Evolutionary conservation across 2,329 filamentous ascomycete genomes (phyloP).

Genomic region (Fusarium drepaniforme): DNA sequence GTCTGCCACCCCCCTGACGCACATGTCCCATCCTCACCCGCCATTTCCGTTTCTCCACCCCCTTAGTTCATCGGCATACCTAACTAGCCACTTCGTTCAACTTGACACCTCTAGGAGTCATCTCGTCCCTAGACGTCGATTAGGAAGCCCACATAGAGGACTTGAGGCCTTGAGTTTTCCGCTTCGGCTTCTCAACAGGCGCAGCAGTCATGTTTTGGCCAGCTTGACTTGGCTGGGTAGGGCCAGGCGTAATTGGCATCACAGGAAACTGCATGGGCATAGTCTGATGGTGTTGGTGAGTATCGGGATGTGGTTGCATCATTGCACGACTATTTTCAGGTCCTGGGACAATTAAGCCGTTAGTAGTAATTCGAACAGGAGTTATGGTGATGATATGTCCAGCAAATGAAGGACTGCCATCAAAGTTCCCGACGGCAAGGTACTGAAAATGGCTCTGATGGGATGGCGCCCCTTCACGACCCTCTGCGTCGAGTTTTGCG

Average conservation of each 20-base stretch:
- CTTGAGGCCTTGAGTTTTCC: slow-evolving; percentile 29
- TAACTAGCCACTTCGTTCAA: neutral
- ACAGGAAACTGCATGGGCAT: neutral
- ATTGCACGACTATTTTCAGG: slow-evolving; percentile 27
- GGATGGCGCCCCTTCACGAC: neutral
- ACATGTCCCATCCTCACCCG: neutral
- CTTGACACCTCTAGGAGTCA: no score
- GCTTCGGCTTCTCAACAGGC: neutral
- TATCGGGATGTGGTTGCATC: slow-evolving; percentile 12
- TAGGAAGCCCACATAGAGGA: slow-evolving; percentile 40
- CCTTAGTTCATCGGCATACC: neutral
- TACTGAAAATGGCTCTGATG: neutral
- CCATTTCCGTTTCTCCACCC: neutral
- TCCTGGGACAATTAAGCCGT: slow-evolving; percentile 33
- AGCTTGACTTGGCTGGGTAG: neutral
- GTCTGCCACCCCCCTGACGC: neutral
- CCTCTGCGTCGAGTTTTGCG: neutral
- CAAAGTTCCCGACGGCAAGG: neutral
- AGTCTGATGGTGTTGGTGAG: neutral
- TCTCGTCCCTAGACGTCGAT: neutral
- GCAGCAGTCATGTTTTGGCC: neutral
- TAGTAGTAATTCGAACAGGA: slow-evolving; percentile 34
- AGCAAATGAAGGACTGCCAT: neutral
- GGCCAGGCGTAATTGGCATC: neutral
- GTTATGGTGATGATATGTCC: slow-evolving; percentile 35